Evolutionary conservation across 306 rosid species (phyloP).

Genomic region (Rosa lucieae): DNA sequence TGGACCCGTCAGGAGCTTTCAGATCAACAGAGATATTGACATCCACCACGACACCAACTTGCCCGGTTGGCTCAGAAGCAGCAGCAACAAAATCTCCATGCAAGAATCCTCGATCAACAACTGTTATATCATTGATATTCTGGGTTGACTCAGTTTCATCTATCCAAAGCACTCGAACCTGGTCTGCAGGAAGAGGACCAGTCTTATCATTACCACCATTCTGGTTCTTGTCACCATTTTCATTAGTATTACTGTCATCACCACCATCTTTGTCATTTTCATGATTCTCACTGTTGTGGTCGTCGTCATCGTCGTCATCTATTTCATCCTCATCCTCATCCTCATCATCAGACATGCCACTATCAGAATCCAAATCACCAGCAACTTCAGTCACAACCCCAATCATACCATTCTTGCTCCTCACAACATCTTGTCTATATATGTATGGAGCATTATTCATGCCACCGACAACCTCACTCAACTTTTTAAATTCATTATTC

Average conservation of each 20-base stretch:
- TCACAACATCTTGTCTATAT: constrained; percentile 86
- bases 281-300: constrained; percentile 41
- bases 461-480: constrained; percentile 30
- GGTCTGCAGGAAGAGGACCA: constrained; percentile 63
- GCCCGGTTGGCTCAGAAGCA: constrained; percentile 86
- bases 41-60: constrained; percentile 95
- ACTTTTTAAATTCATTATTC: constrained; percentile 46
- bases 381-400: constrained; percentile 93
- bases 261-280: constrained; percentile 45
- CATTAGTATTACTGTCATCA: constrained; percentile 37
- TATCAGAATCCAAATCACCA: constrained; percentile 88
- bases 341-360: constrained; percentile 65
- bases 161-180: constrained; percentile 89
- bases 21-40: constrained; percentile 78
- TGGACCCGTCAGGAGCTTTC: constrained; percentile 64
- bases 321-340: constrained; percentile 51
- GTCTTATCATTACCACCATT: constrained; percentile 42
- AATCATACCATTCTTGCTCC: constrained; percentile 50
- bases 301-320: constrained; percentile 35
- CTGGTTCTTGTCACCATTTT: constrained; percentile 37
- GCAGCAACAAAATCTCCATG: constrained; percentile 95
- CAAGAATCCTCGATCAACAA: constrained; percentile 86
- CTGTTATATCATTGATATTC: constrained; percentile 53
- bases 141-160: constrained; percentile 77
- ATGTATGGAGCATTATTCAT: constrained; percentile 40